These are phyloP conservation scores for Wickerhamiella brachini DNA, from an alignment of 805 yeast species.

Conservation along the genomic window DNA sequence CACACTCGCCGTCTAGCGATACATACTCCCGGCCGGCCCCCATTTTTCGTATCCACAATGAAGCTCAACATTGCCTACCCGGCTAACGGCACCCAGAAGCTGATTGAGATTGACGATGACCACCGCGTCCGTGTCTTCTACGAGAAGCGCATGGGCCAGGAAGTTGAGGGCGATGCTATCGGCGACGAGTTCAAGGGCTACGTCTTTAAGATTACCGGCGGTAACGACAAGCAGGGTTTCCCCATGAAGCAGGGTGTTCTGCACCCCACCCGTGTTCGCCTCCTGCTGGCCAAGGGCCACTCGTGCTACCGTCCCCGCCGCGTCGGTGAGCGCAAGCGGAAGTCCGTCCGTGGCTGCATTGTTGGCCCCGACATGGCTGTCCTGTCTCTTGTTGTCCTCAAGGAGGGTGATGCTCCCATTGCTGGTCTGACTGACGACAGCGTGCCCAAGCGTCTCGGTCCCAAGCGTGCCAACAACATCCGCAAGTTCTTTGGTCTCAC, in stretches of 20 bases:
- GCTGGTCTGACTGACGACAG: conserved; percentile 91
- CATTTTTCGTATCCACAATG: conserved; percentile 8
- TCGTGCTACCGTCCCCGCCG: conserved; percentile 99
- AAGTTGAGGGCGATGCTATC: conserved; percentile 95
- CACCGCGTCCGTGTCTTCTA: conserved; percentile 96
- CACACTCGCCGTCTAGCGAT: not conserved
- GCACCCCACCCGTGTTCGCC: conserved; percentile 98
- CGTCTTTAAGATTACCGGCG: conserved; percentile 97
- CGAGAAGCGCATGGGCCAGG: conserved; percentile 99
- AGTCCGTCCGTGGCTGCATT: conserved; percentile 99
- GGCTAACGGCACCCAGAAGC: conserved; percentile 99
- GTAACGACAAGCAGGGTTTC: conserved; percentile 99
- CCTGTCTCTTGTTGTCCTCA: conserved; percentile 81
- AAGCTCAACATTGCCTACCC: conserved; percentile 99
- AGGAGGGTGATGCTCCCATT: conserved; percentile 94
- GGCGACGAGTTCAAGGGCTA: conserved; percentile 99
- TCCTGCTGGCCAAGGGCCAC: conserved; percentile 83
- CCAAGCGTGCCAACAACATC: conserved; percentile 99
- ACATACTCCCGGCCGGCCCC: not conserved
- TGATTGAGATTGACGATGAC: conserved; percentile 96
- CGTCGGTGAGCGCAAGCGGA: conserved; percentile 99
- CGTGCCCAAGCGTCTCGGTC: conserved; percentile 98
- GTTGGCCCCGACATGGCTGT: conserved; percentile 96
- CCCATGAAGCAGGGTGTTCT: conserved; percentile 99
- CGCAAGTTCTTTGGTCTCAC: conserved; percentile 98